Percentiles rank a stretch among this genome's conserved stretches.
Conservation (phyloP, 2,329 filamentous ascomycete genomes). For the Pseudogymnoascus sp. region DNA sequence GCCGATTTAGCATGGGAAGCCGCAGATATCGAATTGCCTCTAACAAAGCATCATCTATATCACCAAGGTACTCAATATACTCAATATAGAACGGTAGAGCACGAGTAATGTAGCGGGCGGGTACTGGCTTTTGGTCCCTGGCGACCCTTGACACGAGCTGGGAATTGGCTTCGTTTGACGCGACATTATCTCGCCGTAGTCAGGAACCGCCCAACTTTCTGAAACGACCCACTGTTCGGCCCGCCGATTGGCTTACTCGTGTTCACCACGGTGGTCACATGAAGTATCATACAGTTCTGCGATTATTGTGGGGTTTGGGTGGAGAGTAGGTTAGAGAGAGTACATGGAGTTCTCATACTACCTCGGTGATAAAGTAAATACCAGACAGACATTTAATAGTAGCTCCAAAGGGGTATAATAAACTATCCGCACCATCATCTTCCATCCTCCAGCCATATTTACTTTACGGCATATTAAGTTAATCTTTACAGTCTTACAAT, state of each 20-base stretch:
- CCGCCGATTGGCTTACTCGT: not conserved
- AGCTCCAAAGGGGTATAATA: conserved; percentile 5
- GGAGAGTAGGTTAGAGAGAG: not conserved
- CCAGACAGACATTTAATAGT: not conserved
- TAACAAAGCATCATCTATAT: not conserved
- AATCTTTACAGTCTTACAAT: conserved; percentile 33
- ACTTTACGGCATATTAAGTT: not conserved
- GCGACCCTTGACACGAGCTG: not conserved
- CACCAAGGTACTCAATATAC: not conserved
- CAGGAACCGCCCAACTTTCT: not conserved
- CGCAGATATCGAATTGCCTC: not conserved
- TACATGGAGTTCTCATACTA: not conserved
- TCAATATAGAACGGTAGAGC: not conserved
- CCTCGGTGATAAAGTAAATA: not conserved
- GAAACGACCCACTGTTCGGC: not conserved
- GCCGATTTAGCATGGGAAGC: not conserved
- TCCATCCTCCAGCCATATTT: not conserved
- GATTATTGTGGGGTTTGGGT: not conserved
- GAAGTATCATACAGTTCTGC: not conserved
- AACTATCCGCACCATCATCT: not conserved
- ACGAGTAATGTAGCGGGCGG: not conserved
- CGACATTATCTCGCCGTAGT: not conserved
- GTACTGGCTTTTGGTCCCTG: not conserved
- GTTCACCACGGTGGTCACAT: not conserved
- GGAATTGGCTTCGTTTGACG: not conserved